These are phyloP conservation scores for Aspergillus piperis DNA, from an alignment of 2,329 filamentous ascomycete genomes.

Conservation along the genomic window DNA sequence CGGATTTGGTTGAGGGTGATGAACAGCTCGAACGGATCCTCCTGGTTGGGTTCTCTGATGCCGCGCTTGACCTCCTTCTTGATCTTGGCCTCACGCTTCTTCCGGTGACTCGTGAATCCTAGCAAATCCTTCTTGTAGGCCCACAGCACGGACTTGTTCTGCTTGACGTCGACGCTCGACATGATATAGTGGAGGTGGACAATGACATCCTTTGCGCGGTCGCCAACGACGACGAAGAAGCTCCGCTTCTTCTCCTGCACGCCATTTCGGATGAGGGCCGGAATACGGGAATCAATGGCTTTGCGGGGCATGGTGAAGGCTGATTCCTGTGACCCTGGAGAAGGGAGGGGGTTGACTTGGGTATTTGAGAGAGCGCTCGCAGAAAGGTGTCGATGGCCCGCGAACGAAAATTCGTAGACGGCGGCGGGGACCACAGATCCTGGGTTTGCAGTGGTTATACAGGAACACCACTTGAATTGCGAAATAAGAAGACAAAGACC, in stretches of 20 bases:
- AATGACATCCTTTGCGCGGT: conserved; percentile 93
- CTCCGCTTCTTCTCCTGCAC: conserved; percentile 93
- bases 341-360: not conserved
- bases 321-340: conserved; percentile 6
- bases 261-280: conserved; percentile 86
- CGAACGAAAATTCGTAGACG: conserved; percentile 5
- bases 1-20: conserved; percentile 95
- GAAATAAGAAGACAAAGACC: not conserved
- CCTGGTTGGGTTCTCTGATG: conserved; percentile 84
- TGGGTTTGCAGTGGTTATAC: not conserved
- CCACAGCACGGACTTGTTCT: conserved; percentile 96
- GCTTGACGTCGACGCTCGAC: conserved; percentile 83
- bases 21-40: conserved; percentile 97
- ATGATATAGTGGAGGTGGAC: conserved; percentile 94
- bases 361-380: not conserved
- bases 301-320: conserved; percentile 45
- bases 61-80: conserved; percentile 97
- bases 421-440: not conserved
- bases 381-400: not conserved
- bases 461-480: not conserved
- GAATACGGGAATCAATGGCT: conserved; percentile 81
- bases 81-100: conserved; percentile 97
- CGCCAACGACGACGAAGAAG: conserved; percentile 96
- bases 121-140: conserved; percentile 98
- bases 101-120: conserved; percentile 91